Base-by-base conservation (phyloP, 2,329 filamentous ascomycete genomes). In the Claviceps paspali region DNA sequence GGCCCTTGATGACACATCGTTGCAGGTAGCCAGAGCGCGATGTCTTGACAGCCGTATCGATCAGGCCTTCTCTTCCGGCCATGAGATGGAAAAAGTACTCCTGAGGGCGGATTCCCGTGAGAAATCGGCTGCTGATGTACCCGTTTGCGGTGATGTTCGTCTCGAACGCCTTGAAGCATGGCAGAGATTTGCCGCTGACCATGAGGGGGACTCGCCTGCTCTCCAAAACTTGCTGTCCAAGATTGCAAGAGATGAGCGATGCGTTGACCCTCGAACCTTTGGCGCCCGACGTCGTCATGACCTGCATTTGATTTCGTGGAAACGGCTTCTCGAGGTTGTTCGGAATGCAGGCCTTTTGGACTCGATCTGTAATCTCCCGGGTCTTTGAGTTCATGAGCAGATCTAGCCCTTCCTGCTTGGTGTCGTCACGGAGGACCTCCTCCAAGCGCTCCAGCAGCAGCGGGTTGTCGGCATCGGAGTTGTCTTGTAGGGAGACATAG, bases 21-120 rank as follows among this genome's bases (percentile, higher is more conserved):
- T 98, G 91, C 36, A 98, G 67, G 54, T 98, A 98, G 42, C 91
- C 92, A 21, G 91, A 96, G 53, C 91, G 80, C 8, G 88, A 93
- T 2, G 91, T 98, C 64, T 98, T 98, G 57, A 98, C 91, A 45
- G 91, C 91, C 15, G 91, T 98, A 70, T 98, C 91, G 54, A 98
- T 98, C 46, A 98, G 67, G 67, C 91, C 91, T 69, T 98, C 92
- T 63, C 91, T 77, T 49, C 92, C 92, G 52, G 88, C 91, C 92
- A 98, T 98, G 59, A 92, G 86, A 72, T 98, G 91, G 67, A 98
- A 98, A 58, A 88, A 98, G 59, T 95, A 98, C 56, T 98, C 92
- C 52, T 98, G 91, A 4, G 91, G 91, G 38, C 88, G 78, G 43
- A 98, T 91, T 42, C 91, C 91, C 18, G 92, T 98, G 68, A 98